These are phyloP conservation scores for Tulasnella sp. DNA, from an alignment of 768 basidiomycete genomes.

Conservation along the genomic window DNA sequence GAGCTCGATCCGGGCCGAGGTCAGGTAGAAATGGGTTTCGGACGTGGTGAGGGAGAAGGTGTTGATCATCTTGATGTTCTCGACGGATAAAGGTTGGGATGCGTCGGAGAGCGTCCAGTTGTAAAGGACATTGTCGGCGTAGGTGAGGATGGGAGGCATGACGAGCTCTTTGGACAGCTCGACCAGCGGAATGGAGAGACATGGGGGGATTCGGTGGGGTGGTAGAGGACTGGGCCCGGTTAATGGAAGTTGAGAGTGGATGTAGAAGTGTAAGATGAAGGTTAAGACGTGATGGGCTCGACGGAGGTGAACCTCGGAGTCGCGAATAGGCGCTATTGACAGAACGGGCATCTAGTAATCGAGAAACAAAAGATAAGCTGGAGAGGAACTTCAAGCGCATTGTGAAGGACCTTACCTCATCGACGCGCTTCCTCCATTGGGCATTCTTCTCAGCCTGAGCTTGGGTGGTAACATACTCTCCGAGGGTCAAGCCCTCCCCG, in stretches of 20 bases:
- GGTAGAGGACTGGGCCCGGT: constrained; percentile 15
- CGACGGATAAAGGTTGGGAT: not conserved
- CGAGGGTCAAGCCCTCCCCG: constrained; percentile 27
- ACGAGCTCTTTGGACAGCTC: constrained; percentile 57
- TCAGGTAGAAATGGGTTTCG: constrained; percentile 80
- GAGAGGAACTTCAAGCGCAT: not conserved
- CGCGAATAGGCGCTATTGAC: constrained; percentile 39
- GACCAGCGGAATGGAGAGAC: constrained; percentile 65
- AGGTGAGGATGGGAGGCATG: constrained; percentile 80
- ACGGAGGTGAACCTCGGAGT: constrained; percentile 52
- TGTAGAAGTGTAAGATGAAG: constrained; percentile 83
- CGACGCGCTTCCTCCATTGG: constrained; percentile 53
- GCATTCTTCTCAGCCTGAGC: constrained; percentile 43
- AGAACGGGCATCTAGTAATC: constrained; percentile 56
- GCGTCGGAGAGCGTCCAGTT: constrained; percentile 34
- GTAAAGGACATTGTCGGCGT: constrained; percentile 85
- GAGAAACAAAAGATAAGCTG: constrained; percentile 15
- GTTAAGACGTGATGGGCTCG: constrained; percentile 84
- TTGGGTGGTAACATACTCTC: constrained; percentile 42
- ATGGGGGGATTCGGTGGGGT: constrained; percentile 52
- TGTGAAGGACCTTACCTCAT: constrained; percentile 38
- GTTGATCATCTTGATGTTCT: constrained; percentile 41
- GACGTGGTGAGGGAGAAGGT: constrained; percentile 66
- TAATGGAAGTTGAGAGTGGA: constrained; percentile 35
- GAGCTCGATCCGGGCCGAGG: constrained; percentile 77